A percentile compares a stretch with the other conserved stretches of the same genome.
Conservation (phyloP, 208 protist species). For the Leishmania lainsoni region DNA sequence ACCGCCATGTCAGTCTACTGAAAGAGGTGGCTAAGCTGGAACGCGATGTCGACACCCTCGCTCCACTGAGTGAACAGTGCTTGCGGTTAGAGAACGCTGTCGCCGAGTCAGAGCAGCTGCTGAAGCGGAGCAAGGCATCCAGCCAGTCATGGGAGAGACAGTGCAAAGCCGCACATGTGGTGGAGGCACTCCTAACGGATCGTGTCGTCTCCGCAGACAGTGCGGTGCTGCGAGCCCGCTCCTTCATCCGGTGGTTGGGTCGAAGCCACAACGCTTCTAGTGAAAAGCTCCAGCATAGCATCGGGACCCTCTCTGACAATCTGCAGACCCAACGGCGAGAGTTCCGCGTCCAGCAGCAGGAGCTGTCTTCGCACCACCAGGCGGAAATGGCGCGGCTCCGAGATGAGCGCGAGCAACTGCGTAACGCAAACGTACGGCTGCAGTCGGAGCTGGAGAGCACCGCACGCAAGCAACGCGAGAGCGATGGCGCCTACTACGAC, state of each 20-base stretch:
- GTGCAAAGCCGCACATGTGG: neutral
- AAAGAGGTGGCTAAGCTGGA: slow-evolving; percentile 19
- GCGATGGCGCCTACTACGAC: slow-evolving; percentile 13
- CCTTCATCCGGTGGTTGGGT: slow-evolving; percentile 30
- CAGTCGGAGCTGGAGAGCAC: slow-evolving; percentile 15
- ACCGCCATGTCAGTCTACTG: slow-evolving; percentile 16
- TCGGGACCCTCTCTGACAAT: neutral
- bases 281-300: neutral
- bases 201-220: slow-evolving; percentile 7
- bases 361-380: slow-evolving; percentile 3
- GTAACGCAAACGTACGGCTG: slow-evolving; percentile 12
- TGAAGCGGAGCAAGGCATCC: slow-evolving; percentile 19
- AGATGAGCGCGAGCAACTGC: slow-evolving; percentile 19
- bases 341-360: slow-evolving; percentile 12
- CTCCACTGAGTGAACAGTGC: slow-evolving; percentile 40
- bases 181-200: slow-evolving; percentile 18
- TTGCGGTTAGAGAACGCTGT: slow-evolving; percentile 32
- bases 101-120: slow-evolving; percentile 6
- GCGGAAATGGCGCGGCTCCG: slow-evolving; percentile 13
- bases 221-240: slow-evolving; percentile 9
- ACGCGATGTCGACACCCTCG: slow-evolving; percentile 28
- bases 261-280: neutral
- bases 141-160: slow-evolving; percentile 1
- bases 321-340: slow-evolving; percentile 22
- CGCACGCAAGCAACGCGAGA: slow-evolving; percentile 17